A percentile compares a stretch with the other conserved stretches of the same genome.
Conservation (phyloP, 2,329 filamentous ascomycete genomes). For the Beauveria caledonica region DNA sequence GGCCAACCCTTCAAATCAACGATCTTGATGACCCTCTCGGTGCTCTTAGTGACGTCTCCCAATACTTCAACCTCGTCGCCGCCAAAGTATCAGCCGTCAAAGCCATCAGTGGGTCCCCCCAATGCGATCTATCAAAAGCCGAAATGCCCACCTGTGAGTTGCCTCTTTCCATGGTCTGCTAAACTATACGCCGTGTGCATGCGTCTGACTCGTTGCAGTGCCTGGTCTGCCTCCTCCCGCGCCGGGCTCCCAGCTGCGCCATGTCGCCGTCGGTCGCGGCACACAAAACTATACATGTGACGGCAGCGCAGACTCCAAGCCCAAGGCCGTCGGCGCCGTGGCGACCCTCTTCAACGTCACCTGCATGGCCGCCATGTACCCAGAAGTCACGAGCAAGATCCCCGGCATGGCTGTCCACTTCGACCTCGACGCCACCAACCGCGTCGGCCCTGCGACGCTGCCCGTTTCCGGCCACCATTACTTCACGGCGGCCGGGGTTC, state of each 20-base stretch:
- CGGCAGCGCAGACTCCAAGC: constrained; percentile 46
- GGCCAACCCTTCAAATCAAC: constrained; percentile 29
- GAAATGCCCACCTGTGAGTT: constrained; percentile 33
- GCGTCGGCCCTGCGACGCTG: constrained; percentile 50
- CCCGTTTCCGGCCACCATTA: constrained; percentile 69
- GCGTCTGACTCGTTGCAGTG: neutral
- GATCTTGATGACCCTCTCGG: constrained; percentile 28
- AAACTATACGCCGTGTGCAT: neutral
- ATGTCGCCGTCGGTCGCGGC: constrained; percentile 80
- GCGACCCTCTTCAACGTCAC: constrained; percentile 84
- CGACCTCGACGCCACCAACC: constrained; percentile 37
- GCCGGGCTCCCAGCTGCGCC: constrained; percentile 55
- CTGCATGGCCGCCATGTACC: constrained; percentile 64
- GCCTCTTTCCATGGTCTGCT: neutral
- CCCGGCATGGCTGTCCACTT: constrained; percentile 62
- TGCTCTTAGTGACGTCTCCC: constrained; percentile 40
- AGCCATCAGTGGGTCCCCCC: constrained; percentile 30
- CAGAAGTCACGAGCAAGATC: constrained; percentile 56
- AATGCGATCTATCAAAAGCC: constrained; percentile 48
- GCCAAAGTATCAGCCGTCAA: constrained; percentile 43
- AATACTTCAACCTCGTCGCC: constrained; percentile 54
- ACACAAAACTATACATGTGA: constrained; percentile 92
- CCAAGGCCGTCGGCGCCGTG: constrained; percentile 61
- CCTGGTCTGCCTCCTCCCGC: constrained; percentile 53
- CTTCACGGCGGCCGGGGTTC: constrained; percentile 62